phyloP scores from a whole-genome alignment of 768 basidiomycete species.

The Coprinellus micaceus region DNA sequence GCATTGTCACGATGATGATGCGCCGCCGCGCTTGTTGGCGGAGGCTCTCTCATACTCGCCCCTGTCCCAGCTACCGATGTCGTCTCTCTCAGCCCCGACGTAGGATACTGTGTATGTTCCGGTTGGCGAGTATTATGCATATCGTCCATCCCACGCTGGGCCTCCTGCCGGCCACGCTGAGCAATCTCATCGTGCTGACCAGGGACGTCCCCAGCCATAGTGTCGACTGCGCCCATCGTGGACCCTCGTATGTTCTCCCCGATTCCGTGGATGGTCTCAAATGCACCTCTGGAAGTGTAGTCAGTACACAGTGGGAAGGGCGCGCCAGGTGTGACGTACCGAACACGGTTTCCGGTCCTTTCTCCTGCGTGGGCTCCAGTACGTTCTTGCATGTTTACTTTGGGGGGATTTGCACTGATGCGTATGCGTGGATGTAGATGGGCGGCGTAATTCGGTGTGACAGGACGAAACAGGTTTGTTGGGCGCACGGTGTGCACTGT shows the following conservation, averaged over 20 bases:
- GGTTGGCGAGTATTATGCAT: too few species aligned
- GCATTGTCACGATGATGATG: conserved; percentile 25
- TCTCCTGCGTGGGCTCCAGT: not conserved
- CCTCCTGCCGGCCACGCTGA: not conserved
- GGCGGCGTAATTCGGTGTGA: too few species aligned
- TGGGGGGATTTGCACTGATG: too few species aligned
- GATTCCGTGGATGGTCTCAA: conserved; percentile 1
- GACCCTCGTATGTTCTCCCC: conserved; percentile 2
- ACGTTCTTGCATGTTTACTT: too few species aligned
- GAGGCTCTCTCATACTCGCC: not conserved
- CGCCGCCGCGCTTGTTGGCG: conserved; percentile 8
- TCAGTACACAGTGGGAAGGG: not conserved
- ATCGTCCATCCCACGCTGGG: not conserved
- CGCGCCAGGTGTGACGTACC: not conserved
- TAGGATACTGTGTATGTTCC: too few species aligned
- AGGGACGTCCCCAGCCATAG: not conserved
- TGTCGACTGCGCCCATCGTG: not conserved
- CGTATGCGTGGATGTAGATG: too few species aligned
- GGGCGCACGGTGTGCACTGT: too few species aligned
- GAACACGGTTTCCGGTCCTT: not conserved
- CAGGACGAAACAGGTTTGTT: too few species aligned
- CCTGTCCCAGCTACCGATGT: too few species aligned
- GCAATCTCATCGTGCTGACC: not conserved
- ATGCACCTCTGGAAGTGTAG: not conserved
- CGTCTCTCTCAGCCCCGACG: too few species aligned